Evolutionary conservation across 2,329 filamentous ascomycete genomes (phyloP), one percentile per base, ranked within the genome.

Genomic region (Epichloe typhina): DNA sequence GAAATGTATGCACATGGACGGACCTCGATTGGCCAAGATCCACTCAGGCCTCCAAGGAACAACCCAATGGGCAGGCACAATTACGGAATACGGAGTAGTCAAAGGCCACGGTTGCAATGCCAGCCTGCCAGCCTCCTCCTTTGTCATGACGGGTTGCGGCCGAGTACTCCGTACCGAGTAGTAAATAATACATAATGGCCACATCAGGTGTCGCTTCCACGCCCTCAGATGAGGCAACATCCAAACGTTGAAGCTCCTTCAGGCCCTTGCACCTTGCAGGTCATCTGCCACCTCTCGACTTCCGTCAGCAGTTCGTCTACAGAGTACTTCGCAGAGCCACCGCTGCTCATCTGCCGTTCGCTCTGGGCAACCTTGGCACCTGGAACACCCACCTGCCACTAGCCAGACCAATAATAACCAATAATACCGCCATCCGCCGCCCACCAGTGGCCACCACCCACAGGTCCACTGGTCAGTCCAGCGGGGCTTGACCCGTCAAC

Each of bases 401-500:
- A 9, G 8, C 31, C 31, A 31, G 31, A 31, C 31, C 31, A 31
- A 31, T 31, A 31, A 31, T 31, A 31, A 31, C 26, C 26, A 31
- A 31, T 31, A 31, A 31, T 31, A 31, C 31, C 31, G 31, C 31
- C 31, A 31, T 31, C 31, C 31, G 9, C 26, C 23, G 21, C 21
- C 46, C 46, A 15, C 36, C 46, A 19, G 17, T 19, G 17, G 17
- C 17, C 17, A 19, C 17, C 17, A 19, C 17, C 17, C 17, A 19
- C 17, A 2, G 17, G 17, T 19, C 17, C 17, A 13, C 40, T 19
- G 6, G 40, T 31, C 46, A 26, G 33, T 39, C 45, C 23, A 42
- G 50, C 42, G 47, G 47, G 47, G 51, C 50, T 39, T 33, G 38
- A 38, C 23, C 39, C 38, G 21, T 44, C 50, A 53, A 55, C 53